Evolutionary conservation across 2,329 filamentous ascomycete species (phyloP).

Genomic region (Teratosphaeria epicoccoides): DNA sequence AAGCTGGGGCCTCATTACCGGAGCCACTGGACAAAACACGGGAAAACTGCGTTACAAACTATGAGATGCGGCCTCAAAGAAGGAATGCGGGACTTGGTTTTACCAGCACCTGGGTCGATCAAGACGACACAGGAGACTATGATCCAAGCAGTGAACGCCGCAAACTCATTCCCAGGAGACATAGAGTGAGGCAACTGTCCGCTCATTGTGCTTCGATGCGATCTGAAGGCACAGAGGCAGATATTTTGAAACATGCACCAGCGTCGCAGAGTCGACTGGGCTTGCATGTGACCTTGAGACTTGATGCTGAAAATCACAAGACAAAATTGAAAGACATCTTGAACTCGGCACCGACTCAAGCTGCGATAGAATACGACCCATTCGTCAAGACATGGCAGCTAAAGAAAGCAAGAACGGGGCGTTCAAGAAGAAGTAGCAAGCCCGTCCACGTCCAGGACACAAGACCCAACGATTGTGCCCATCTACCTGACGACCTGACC

Average conservation of each 20-base stretch:
- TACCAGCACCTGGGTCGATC: constrained; percentile 24
- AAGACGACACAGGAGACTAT: constrained; percentile 28
- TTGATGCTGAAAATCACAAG: not conserved
- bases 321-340: not conserved
- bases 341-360: not conserved
- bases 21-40: not conserved
- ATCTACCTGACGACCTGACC: constrained; percentile 7
- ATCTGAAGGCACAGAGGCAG: not conserved
- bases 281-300: not conserved
- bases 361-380: not conserved
- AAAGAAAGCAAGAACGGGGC: not conserved
- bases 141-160: constrained; percentile 14
- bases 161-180: constrained; percentile 2
- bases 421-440: not conserved
- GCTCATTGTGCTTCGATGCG: not conserved
- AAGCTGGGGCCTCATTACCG: not conserved
- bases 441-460: not conserved
- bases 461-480: not conserved
- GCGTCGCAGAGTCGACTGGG: not conserved
- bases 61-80: constrained; percentile 10
- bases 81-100: constrained; percentile 3
- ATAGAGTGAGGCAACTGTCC: not conserved
- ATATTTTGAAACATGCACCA: not conserved
- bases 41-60: constrained; percentile 1
- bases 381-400: not conserved